These are phyloP conservation scores for Cladophialophora exuberans DNA, from an alignment of 2,329 filamentous ascomycete genomes.

Conservation along the genomic window DNA sequence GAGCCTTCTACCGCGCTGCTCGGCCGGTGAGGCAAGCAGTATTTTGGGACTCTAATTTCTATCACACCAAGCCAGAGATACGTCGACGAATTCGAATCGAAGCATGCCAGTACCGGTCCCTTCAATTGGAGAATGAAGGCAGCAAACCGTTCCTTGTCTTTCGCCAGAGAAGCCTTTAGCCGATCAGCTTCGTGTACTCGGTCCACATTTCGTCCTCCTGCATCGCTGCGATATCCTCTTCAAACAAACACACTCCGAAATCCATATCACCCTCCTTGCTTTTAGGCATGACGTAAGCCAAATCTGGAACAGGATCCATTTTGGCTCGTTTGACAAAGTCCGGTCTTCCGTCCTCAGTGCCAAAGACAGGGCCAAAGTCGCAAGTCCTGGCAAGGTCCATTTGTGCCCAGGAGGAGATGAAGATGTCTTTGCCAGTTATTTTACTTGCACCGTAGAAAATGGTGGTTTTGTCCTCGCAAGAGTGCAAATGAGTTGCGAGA, in stretches of 20 bases:
- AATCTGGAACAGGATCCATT: slow-evolving; percentile 9
- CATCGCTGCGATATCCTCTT: slow-evolving; percentile 4
- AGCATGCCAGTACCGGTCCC: too few relatives aligned
- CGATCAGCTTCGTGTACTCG: background rate
- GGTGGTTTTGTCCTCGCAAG: slow-evolving; percentile 8
- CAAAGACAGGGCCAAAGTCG: slow-evolving; percentile 8
- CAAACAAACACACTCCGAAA: slow-evolving; percentile 5
- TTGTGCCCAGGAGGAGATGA: slow-evolving; percentile 15
- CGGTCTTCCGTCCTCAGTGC: slow-evolving; percentile 1
- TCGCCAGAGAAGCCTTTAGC: too few relatives aligned
- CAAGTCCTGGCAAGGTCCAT: slow-evolving; percentile 5
- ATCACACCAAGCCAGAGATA: too few relatives aligned
- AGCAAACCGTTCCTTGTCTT: too few relatives aligned
- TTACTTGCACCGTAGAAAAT: slow-evolving; percentile 11
- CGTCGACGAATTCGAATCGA: too few relatives aligned
- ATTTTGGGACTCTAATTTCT: too few relatives aligned
- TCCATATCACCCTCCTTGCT: slow-evolving; percentile 9
- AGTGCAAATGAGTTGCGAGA: slow-evolving; percentile 8
- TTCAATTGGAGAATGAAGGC: too few relatives aligned
- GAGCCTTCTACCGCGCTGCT: too few relatives aligned
- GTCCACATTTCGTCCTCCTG: slow-evolving; percentile 11
- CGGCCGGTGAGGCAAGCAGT: too few relatives aligned
- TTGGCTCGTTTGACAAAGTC: slow-evolving; percentile 11
- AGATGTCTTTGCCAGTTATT: slow-evolving; percentile 8
- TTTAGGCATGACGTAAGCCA: slow-evolving; percentile 17